Conservation (phyloP, 345 rosid genomes). For the Salix viminalis region DNA sequence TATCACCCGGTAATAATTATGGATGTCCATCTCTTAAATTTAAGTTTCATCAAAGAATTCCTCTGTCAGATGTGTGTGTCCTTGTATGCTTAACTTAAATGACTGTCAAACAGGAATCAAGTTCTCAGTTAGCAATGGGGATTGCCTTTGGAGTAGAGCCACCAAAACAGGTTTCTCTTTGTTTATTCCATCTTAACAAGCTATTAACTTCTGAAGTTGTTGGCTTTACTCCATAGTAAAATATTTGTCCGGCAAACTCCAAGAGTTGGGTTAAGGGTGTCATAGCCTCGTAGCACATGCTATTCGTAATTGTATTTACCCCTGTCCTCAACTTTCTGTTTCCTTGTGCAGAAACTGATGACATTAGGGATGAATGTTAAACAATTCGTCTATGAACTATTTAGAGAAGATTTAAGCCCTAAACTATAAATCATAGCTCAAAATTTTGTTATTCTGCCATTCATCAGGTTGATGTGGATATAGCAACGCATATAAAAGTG, state of each 20-base stretch:
- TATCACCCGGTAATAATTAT: slow-evolving; percentile 75
- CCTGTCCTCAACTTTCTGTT: background rate
- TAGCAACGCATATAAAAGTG: slow-evolving; percentile 68
- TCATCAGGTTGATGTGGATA: slow-evolving; percentile 88
- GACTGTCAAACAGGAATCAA: slow-evolving; percentile 71
- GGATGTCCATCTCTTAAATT: slow-evolving; percentile 9
- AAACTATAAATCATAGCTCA: slow-evolving; percentile 8
- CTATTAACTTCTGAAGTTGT: slow-evolving; percentile 13
- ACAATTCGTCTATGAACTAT: background rate
- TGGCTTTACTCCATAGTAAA: slow-evolving; percentile 3
- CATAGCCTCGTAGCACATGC: background rate
- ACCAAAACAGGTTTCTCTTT: slow-evolving; percentile 51
- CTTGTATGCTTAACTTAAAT: slow-evolving; percentile 6
- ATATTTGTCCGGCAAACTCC: background rate
- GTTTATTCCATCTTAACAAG: background rate
- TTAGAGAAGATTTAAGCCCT: slow-evolving; percentile 10
- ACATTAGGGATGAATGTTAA: background rate
- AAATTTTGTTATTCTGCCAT: slow-evolving; percentile 3
- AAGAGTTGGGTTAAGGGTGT: background rate
- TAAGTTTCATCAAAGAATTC: background rate
- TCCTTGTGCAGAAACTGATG: background rate
- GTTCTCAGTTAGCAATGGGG: slow-evolving; percentile 96
- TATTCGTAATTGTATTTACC: background rate
- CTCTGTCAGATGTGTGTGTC: background rate
- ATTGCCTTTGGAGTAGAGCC: slow-evolving; percentile 83